These are phyloP conservation scores for Rubroshorea leprosula DNA, from an alignment of 345 rosid genomes.

Conservation along the genomic window DNA sequence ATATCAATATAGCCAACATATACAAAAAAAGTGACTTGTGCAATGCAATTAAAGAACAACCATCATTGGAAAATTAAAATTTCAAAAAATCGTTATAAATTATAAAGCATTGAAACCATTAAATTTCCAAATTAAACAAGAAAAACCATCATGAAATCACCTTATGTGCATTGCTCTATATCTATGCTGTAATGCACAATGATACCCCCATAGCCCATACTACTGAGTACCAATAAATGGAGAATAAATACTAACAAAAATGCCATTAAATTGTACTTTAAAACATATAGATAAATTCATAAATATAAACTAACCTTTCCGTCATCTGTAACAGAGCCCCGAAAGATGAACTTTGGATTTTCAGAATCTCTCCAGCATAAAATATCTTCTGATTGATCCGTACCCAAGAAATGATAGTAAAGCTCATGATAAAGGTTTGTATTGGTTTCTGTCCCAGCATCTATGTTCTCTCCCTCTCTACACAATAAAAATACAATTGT, in stretches of 20 bases:
- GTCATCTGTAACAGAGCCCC: conserved; percentile 64
- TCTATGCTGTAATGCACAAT: neutral
- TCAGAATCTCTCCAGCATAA: too few relatives aligned
- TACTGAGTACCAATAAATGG: neutral
- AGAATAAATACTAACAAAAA: neutral
- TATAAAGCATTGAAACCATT: neutral
- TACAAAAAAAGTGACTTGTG: neutral
- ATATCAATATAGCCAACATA: neutral
- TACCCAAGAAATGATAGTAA: too few relatives aligned
- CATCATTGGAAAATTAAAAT: neutral
- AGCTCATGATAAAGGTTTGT: too few relatives aligned
- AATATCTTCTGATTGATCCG: too few relatives aligned
- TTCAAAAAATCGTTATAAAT: neutral
- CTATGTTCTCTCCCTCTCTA: too few relatives aligned
- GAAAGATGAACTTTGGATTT: too few relatives aligned
- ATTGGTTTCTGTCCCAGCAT: too few relatives aligned
- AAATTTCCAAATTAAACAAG: neutral
- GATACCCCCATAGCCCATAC: neutral
- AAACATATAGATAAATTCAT: neutral
- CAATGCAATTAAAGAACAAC: neutral
- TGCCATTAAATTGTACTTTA: neutral
- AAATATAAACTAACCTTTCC: conserved; percentile 53
- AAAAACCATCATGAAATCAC: neutral
- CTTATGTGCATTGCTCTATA: neutral
- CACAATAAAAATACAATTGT: too few relatives aligned